These are phyloP conservation scores for Xylariaceae sp. DNA, from an alignment of 2,329 filamentous ascomycete species.

Conservation along the genomic window DNA sequence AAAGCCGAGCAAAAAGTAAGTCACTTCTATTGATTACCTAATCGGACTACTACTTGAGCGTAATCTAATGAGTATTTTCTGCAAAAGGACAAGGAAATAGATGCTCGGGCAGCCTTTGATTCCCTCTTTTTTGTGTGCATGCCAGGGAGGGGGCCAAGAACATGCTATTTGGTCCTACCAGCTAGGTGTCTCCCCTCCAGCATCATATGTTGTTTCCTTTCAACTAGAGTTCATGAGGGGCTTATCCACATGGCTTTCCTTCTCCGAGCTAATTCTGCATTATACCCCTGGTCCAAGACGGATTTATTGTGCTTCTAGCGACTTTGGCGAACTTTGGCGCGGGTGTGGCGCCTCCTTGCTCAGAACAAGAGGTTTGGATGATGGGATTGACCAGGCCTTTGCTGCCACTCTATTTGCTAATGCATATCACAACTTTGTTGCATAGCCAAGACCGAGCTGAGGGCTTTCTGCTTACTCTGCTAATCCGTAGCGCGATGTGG, in stretches of 20 bases:
- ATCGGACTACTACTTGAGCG: not conserved
- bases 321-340: slow-evolving; percentile 26
- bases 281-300: slow-evolving; percentile 32
- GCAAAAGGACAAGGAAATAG: slow-evolving; percentile 8
- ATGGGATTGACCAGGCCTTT: slow-evolving; percentile 3
- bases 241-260: slow-evolving; percentile 22
- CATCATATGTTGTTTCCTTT: slow-evolving; percentile 13
- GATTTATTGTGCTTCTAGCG: slow-evolving; percentile 26
- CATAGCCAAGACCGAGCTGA: slow-evolving; percentile 1
- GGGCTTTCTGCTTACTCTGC: slow-evolving; percentile 1
- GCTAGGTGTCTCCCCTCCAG: slow-evolving; percentile 1
- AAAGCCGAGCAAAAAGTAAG: slow-evolving; percentile 35
- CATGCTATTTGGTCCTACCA: slow-evolving; percentile 4
- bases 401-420: slow-evolving; percentile 15
- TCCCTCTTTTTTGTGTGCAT: not conserved
- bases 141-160: not conserved
- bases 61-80: slow-evolving; percentile 5
- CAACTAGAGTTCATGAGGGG: slow-evolving; percentile 19
- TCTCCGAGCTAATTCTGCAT: slow-evolving; percentile 30
- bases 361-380: slow-evolving; percentile 18
- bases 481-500: slow-evolving; percentile 13
- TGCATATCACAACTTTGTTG: slow-evolving; percentile 13
- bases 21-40: slow-evolving; percentile 1
- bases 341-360: slow-evolving; percentile 22
- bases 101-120: not conserved